Conservation (phyloP, 179 eudicot species). For the Dionaea muscipula region DNA sequence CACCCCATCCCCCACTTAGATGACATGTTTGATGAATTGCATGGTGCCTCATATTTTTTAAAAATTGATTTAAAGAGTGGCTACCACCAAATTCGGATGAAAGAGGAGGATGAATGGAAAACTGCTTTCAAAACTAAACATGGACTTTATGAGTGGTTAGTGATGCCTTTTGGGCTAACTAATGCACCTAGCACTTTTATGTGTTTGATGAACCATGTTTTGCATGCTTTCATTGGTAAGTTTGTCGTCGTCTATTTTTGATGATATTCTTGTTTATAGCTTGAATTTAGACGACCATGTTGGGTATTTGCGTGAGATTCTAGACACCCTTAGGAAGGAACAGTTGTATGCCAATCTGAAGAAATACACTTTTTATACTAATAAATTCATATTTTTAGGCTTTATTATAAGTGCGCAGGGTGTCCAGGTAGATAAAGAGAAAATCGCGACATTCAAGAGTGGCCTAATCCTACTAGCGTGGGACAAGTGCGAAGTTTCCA, state of each 20-base stretch:
- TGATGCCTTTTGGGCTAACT: constrained; percentile 1
- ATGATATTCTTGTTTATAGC: constrained; percentile 4
- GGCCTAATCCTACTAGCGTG: not conserved
- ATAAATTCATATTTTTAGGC: not conserved
- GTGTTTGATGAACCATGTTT: not conserved
- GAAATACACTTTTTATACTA: not conserved
- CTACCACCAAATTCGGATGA: constrained; percentile 4
- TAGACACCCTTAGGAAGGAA: not conserved
- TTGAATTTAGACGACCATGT: not conserved
- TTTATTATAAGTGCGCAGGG: not conserved
- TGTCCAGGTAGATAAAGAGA: not conserved
- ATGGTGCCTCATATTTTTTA: not conserved
- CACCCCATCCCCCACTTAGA: not conserved
- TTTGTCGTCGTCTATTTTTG: not conserved
- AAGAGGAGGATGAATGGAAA: constrained; percentile 4
- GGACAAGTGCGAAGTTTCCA: not conserved
- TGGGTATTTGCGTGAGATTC: not conserved
- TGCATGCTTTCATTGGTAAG: not conserved
- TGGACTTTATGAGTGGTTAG: not conserved
- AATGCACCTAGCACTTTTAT: constrained; percentile 5
- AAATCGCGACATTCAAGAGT: not conserved
- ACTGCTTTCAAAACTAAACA: constrained; percentile 2
- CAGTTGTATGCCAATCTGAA: not conserved
- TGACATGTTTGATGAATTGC: not conserved
- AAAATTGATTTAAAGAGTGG: constrained; percentile 2